Conservation (phyloP, 352 stramenopile genomes). For the Aphanomyces stellatus region DNA sequence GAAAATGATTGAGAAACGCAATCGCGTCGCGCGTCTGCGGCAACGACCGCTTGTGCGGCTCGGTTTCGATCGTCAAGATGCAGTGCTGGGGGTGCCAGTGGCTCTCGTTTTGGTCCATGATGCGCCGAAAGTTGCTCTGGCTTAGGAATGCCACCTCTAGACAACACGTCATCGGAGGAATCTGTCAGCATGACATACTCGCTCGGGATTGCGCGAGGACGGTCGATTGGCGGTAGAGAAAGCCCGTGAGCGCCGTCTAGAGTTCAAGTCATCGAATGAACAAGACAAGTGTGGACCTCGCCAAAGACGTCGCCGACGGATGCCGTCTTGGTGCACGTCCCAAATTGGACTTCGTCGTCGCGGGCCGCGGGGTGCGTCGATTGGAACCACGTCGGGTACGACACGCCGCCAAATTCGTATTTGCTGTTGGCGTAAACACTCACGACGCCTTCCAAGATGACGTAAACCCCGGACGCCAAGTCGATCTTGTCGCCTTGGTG, state of each 20-base stretch:
- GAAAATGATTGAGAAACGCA: not conserved
- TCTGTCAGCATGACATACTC: not conserved
- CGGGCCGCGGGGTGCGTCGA: not conserved
- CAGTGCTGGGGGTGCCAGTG: not conserved
- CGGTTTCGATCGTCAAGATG: slow-evolving; percentile 5
- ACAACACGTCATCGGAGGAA: not conserved
- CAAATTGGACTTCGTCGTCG: not conserved
- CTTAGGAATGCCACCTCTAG: slow-evolving; percentile 5
- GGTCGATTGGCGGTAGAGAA: not conserved
- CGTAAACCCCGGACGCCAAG: not conserved
- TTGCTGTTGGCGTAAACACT: slow-evolving; percentile 8
- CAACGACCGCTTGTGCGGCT: not conserved
- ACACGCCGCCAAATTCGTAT: not conserved
- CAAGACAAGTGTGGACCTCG: not conserved
- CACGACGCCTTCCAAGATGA: slow-evolving; percentile 9
- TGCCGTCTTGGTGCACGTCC: not conserved
- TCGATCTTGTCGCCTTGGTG: slow-evolving; percentile 9
- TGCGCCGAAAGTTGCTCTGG: not conserved
- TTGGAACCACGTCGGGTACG: not conserved
- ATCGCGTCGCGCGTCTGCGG: not conserved
- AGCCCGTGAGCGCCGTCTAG: not conserved
- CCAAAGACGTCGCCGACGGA: slow-evolving; percentile 12
- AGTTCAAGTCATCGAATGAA: not conserved
- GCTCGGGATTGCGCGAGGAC: slow-evolving; percentile 11
- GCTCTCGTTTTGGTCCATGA: not conserved